phyloP scores from a whole-genome alignment of 2,329 filamentous ascomycete species.

The Hypoxylon sp. region DNA sequence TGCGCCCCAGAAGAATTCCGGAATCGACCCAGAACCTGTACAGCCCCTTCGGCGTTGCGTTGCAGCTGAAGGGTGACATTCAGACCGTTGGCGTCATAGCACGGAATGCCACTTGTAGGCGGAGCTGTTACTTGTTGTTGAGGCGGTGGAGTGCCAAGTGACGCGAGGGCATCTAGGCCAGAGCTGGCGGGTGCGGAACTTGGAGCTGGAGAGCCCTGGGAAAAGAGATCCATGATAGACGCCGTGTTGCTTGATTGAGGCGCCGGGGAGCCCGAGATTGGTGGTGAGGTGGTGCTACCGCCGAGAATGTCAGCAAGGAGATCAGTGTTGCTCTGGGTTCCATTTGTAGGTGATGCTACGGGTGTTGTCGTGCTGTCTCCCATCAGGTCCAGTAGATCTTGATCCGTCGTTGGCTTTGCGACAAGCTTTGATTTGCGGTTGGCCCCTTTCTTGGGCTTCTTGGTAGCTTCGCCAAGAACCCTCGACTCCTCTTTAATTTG shows the following conservation, averaged over 20 bases:
- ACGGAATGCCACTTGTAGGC: conserved; percentile 70
- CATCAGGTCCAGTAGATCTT: conserved; percentile 95
- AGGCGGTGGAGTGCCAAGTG: conserved; percentile 62
- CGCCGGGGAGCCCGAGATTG: conserved; percentile 60
- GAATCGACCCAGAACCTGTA: conserved; percentile 88
- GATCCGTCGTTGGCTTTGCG: conserved; percentile 82
- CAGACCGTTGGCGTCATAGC: conserved; percentile 89
- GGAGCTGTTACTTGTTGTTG: conserved; percentile 57
- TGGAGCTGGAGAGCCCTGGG: conserved; percentile 59
- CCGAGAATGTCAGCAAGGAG: conserved; percentile 87
- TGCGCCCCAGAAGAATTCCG: conserved; percentile 75
- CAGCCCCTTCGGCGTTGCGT: conserved; percentile 79
- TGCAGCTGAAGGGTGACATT: conserved; percentile 85
- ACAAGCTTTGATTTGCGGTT: conserved; percentile 79
- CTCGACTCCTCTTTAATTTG: conserved; percentile 96
- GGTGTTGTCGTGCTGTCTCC: conserved; percentile 77
- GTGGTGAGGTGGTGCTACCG: conserved; percentile 72
- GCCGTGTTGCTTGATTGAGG: conserved; percentile 69
- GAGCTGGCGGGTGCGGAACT: conserved; percentile 60
- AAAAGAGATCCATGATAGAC: conserved; percentile 93
- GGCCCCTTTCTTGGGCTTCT: conserved; percentile 73
- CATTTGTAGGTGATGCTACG: conserved; percentile 64
- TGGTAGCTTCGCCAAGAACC: conserved; percentile 83
- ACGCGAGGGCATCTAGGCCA: conserved; percentile 63
- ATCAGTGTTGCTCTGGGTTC: conserved; percentile 79